Evolutionary conservation across 2,329 filamentous ascomycete genomes (phyloP), one percentile per base, ranked within the genome.

Genomic region (Aulographum hederae): DNA sequence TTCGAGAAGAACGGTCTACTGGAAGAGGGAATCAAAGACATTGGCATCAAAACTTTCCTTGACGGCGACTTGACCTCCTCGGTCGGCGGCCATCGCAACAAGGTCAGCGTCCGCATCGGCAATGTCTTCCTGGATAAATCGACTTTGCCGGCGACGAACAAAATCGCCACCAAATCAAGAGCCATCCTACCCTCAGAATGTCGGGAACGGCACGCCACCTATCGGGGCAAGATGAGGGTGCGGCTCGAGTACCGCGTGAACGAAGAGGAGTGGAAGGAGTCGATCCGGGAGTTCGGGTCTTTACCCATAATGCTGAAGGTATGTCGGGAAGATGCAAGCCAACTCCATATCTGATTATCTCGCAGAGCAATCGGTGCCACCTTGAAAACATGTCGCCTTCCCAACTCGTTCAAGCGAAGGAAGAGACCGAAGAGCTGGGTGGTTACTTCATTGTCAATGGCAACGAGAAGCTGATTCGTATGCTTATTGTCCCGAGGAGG

Each of bases 381-480:
- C 68, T 98, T 17, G 76, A 92, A 52, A 77, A 78, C 38, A 75
- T 85, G 45, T 76, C 81, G 4, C 89, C 89, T 0, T 75, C 76
- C 8, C 66, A 78, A 45, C 66, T 98, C 12, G 82, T 95, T 18
- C 66, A 78, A 39, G 72, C 73, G 37, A 92, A 94, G 51, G 89
- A 98, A 57, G 89, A 98, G 54, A 79, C 85, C 0, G 89, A 98
- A 54, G 89, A 98, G 54, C 58, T 95, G 19, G 89, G 89, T 23
- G 89, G 89, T 28, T 98, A 95, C 54, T 98, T 95, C 49, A 73
- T 98, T 45, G 79, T 98, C 46, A 98, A 98, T 52, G 89, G 89
- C 41, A 93, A 85, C 47, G 89, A 98, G 54, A 95, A 94, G 60
- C 71, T 95, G 35, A 84, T 95, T 44, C 81, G 89, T 48, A 73